Evolutionary conservation across 2,329 filamentous ascomycete species (phyloP), one percentile per base, ranked within the genome.

Genomic region (Trichothecium sympodiale): DNA sequence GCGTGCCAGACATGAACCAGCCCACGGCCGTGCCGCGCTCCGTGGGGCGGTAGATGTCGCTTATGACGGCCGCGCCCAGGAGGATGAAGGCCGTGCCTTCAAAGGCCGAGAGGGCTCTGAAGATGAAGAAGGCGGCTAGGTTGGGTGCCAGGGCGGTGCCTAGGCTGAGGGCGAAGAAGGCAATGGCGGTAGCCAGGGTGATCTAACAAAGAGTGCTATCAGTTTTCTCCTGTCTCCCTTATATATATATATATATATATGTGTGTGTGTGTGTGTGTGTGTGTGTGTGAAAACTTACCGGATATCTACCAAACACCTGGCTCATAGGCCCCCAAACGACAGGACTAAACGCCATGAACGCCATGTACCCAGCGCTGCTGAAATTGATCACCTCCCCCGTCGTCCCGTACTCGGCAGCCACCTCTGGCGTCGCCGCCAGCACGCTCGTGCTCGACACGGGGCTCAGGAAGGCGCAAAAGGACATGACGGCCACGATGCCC

Each of bases 371-470:
- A 0, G 83, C 82, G 57, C 88, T 89, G 49, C 72, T 79, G 31
- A 82, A 56, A 50, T 84, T 83, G 52, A 88, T 77, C 38, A 86
- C 69, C 8, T 71, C 71, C 5, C 77, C 79, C 0, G 72, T 80
- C 0, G 79, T 84, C 28, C 62, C 43, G 51, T 73, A 85, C 7
- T 73, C 76, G 4, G 52, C 53, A 2, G 81, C 80, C 5, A 89
- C 77, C 53, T 89, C 83, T 2, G 83, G 82, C 2, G 81, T 74
- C 3, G 82, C 83, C 2, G 81, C 70, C 10, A 89, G 57, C 8
- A 88, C 74, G 1, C 79, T 78, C 0, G 83, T 88, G 28, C 77
- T 83, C 10, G 77, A 81, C 17, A 85, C 72, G 0, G 84, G 84
- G 1, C 83, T 77, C 31, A 89, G 62, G 43, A 89, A 85, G 17